Evolutionary conservation across 805 yeast species (phyloP).

Genomic region (Barnettozyma populi): DNA sequence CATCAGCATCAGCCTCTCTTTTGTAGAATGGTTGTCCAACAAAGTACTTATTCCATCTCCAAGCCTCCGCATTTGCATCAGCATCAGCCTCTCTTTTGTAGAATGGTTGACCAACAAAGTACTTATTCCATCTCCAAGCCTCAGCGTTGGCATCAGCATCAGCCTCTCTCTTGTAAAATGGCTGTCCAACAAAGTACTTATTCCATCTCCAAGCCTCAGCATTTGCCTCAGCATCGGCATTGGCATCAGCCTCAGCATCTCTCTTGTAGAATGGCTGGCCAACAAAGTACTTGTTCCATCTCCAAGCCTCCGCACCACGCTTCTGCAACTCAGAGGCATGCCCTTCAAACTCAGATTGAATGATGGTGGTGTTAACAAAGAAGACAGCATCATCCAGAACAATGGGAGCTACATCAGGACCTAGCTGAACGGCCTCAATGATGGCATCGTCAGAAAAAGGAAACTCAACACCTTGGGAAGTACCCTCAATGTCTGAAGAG

Average conservation of each 20-base stretch:
- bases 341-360: conserved; percentile 13
- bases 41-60: conserved; percentile 7
- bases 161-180: conserved; percentile 19
- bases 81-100: conserved; percentile 17
- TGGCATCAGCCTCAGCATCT: conserved; percentile 19
- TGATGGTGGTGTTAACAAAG: conserved; percentile 24
- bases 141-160: conserved; percentile 20
- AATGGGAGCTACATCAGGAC: conserved; percentile 19
- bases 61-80: conserved; percentile 14
- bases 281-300: conserved; percentile 15
- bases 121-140: conserved; percentile 19
- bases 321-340: conserved; percentile 13
- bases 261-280: conserved; percentile 20
- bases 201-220: conserved; percentile 21
- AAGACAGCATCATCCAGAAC: conserved; percentile 21
- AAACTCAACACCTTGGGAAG: conserved; percentile 20
- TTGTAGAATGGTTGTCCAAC: conserved; percentile 20
- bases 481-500: conserved; percentile 11
- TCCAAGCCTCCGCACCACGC: conserved; percentile 22
- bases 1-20: conserved; percentile 5
- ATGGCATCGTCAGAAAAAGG: conserved; percentile 25
- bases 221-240: conserved; percentile 22
- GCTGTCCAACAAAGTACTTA: conserved; percentile 15
- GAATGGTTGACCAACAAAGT: conserved; percentile 18
- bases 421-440: conserved; percentile 21